phyloP scores from a whole-genome alignment of 306 rosid species.

The Glycine latifolia region DNA sequence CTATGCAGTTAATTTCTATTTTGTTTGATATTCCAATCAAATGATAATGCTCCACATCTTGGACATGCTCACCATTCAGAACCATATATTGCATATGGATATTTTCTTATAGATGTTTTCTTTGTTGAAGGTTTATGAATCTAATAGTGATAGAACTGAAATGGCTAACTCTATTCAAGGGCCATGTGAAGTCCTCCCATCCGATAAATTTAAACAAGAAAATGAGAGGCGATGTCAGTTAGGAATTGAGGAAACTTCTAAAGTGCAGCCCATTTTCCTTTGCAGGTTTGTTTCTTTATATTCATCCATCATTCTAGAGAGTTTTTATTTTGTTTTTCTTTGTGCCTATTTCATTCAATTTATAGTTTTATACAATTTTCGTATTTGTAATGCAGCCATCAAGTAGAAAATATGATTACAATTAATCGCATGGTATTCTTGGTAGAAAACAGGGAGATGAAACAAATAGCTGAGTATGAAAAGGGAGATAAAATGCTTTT shows the following conservation, averaged over 20 bases:
- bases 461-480: background rate
- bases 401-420: conserved; percentile 13
- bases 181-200: conserved; percentile 84
- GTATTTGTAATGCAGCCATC: background rate
- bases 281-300: conserved; percentile 77
- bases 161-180: conserved; percentile 78
- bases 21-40: conserved; percentile 35
- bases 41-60: conserved; percentile 35
- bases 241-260: conserved; percentile 53
- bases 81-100: conserved; percentile 29
- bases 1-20: conserved; percentile 24
- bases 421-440: background rate
- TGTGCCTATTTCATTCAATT: conserved; percentile 5
- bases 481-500: conserved; percentile 1
- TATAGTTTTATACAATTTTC: background rate
- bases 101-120: conserved; percentile 36
- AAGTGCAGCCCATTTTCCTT: conserved; percentile 67
- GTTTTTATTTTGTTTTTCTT: conserved; percentile 4
- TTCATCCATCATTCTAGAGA: background rate
- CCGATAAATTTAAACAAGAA: conserved; percentile 74
- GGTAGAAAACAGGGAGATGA: conserved; percentile 7
- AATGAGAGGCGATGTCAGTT: conserved; percentile 63
- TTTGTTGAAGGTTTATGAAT: conserved; percentile 76
- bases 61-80: conserved; percentile 32
- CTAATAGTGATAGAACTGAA: conserved; percentile 70